Evolutionary conservation across 768 basidiomycete species (phyloP).

Genomic region (Inosperma sp.): DNA sequence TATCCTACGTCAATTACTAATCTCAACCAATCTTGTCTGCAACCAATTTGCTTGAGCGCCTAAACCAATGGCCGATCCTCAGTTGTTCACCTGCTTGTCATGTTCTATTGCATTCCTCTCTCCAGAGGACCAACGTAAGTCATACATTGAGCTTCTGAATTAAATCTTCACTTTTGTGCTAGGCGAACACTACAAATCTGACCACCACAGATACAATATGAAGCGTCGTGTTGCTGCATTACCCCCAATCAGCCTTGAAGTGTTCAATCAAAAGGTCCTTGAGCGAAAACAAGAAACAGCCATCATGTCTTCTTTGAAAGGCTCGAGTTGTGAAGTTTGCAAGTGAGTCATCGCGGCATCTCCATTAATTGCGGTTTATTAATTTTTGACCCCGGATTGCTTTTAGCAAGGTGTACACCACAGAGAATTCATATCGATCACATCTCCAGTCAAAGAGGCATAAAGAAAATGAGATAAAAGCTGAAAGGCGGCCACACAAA

Average conservation of each 20-base stretch:
- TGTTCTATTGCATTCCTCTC: conserved; percentile 84
- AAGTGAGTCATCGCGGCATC: conserved; percentile 49
- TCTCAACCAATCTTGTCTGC: conserved; percentile 7
- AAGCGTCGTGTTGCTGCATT: conserved; percentile 90
- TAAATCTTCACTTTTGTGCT: conserved; percentile 6
- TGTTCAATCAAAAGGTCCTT: conserved; percentile 86
- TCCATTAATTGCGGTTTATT: not conserved
- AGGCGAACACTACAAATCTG: conserved; percentile 89
- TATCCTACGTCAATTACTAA: conserved; percentile 15
- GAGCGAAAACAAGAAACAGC: conserved; percentile 76
- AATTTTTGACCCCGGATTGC: not conserved
- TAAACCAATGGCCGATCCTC: conserved; percentile 30
- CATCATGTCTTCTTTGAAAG: conserved; percentile 54
- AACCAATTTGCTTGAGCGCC: conserved; percentile 3
- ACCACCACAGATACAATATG: conserved; percentile 98
- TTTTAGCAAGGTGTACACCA: conserved; percentile 79
- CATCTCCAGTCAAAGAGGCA: conserved; percentile 90
- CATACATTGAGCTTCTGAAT: conserved; percentile 8
- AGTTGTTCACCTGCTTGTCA: conserved; percentile 81
- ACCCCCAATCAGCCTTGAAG: conserved; percentile 69
- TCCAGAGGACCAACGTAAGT: conserved; percentile 78
- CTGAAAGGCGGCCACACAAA: conserved; percentile 20
- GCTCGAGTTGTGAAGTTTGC: conserved; percentile 73
- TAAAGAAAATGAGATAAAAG: conserved; percentile 66
- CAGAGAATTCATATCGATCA: conserved; percentile 83